Evolutionary conservation across 1,139 yeast species (phyloP).

Genomic region (Debaryomyces subglobosus): DNA sequence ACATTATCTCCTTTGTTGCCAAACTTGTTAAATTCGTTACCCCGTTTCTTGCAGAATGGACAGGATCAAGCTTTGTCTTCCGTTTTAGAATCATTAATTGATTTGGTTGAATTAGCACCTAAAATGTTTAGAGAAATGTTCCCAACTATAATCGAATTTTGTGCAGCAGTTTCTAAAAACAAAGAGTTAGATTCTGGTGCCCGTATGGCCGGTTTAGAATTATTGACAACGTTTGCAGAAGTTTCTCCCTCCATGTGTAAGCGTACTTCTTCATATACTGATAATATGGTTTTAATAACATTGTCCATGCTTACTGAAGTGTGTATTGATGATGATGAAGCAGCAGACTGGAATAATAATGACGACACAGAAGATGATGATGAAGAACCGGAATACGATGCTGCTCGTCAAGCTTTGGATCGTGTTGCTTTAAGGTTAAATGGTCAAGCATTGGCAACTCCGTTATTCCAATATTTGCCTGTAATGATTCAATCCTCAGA

Average conservation of each 20-base stretch:
- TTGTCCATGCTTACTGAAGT: constrained; percentile 91
- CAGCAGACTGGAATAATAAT: constrained; percentile 85
- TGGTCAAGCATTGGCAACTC: constrained; percentile 82
- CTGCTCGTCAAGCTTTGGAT: constrained; percentile 92
- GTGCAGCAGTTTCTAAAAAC: constrained; percentile 79
- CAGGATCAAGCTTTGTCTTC: constrained; percentile 81
- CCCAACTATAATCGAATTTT: constrained; percentile 80
- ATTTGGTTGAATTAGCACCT: constrained; percentile 90
- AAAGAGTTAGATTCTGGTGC: constrained; percentile 77
- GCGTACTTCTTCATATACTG: constrained; percentile 71
- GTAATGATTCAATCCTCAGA: constrained; percentile 71
- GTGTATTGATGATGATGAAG: constrained; percentile 82
- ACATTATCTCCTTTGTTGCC: constrained; percentile 79
- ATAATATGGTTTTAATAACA: constrained; percentile 71
- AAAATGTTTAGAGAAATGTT: constrained; percentile 92
- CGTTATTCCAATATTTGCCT: constrained; percentile 85
- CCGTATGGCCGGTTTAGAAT: constrained; percentile 84
- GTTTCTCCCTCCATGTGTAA: constrained; percentile 96
- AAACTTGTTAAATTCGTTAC: constrained; percentile 79
- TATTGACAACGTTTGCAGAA: constrained; percentile 87
- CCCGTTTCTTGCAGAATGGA: constrained; percentile 76
- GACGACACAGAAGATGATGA: constrained; percentile 80
- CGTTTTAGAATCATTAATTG: constrained; percentile 87
- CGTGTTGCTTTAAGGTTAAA: constrained; percentile 83
- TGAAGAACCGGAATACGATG: constrained; percentile 84